Evolutionary conservation across 805 yeast genomes (phyloP).

Genomic region (Ogataea saltuana): DNA sequence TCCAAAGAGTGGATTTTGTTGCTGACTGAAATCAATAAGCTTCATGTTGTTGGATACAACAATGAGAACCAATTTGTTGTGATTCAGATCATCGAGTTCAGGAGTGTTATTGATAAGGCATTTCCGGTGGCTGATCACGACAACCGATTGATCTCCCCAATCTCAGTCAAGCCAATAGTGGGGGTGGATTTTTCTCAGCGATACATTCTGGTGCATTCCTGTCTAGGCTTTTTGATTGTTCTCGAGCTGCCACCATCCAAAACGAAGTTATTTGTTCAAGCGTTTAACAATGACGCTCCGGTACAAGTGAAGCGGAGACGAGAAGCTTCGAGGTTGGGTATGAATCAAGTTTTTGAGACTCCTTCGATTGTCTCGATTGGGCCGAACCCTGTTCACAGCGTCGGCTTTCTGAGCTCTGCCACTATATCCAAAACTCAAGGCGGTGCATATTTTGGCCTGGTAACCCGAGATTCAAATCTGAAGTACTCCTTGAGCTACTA

Average conservation of each 20-base stretch:
- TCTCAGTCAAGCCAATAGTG: conserved; percentile 21
- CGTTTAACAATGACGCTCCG: conserved; percentile 19
- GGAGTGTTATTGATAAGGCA: conserved; percentile 7
- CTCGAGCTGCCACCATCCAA: conserved; percentile 27
- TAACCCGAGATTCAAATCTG: conserved; percentile 21
- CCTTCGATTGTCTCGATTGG: conserved; percentile 22
- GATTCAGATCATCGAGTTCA: conserved; percentile 21
- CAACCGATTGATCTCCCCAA: not conserved
- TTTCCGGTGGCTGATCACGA: conserved; percentile 1
- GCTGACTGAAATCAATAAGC: conserved; percentile 25
- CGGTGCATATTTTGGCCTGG: conserved; percentile 18
- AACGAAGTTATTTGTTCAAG: conserved; percentile 17
- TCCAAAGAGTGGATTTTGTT: conserved; percentile 26
- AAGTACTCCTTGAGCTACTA: conserved; percentile 20
- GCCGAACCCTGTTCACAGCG: conserved; percentile 12
- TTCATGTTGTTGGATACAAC: conserved; percentile 22
- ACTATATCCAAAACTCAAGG: conserved; percentile 2
- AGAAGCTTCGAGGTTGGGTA: conserved; percentile 10
- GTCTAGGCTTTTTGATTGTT: conserved; percentile 21
- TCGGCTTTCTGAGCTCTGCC: conserved; percentile 14
- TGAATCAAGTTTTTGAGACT: conserved; percentile 21
- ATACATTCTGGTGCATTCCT: conserved; percentile 23
- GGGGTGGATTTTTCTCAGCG: conserved; percentile 24
- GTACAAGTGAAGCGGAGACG: conserved; percentile 17
- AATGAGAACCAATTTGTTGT: conserved; percentile 11